Conservation (phyloP, 2,329 filamentous ascomycete species). For the Colletotrichum trifolii region DNA sequence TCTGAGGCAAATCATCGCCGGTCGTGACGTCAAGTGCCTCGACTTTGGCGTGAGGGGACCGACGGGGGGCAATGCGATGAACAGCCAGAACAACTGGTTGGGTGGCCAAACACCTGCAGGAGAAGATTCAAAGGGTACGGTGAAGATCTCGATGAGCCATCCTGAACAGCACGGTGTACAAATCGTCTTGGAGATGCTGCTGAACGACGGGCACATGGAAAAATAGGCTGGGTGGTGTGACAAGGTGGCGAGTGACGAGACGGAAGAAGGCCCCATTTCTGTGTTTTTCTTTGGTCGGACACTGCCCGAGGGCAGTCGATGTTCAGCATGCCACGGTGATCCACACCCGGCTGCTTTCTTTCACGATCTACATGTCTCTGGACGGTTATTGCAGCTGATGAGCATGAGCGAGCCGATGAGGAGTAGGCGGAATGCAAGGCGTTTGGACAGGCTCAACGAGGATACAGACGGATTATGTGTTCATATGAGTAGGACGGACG, state of each 20-base stretch:
- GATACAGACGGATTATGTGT: too few relatives aligned
- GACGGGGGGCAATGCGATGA: constrained; percentile 59
- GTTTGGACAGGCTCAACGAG: constrained; percentile 3
- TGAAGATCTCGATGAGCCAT: constrained; percentile 97
- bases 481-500: too few relatives aligned
- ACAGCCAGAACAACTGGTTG: constrained; percentile 44
- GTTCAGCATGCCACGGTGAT: neutral
- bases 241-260: constrained; percentile 13
- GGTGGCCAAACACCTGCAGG: constrained; percentile 47
- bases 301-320: neutral
- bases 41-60: constrained; percentile 82
- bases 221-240: constrained; percentile 42
- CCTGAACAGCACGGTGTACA: constrained; percentile 86
- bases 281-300: constrained; percentile 16
- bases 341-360: neutral
- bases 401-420: constrained; percentile 13
- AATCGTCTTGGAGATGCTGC: constrained; percentile 89
- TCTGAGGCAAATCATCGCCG: constrained; percentile 92
- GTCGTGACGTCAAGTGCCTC: constrained; percentile 87
- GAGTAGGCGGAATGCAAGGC: constrained; percentile 21
- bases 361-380: neutral
- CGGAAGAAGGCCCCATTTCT: neutral
- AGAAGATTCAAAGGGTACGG: constrained; percentile 73
- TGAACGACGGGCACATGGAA: constrained; percentile 85
- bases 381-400: constrained; percentile 1